Percentiles rank a stretch among this genome's conserved stretches.
These are phyloP conservation scores for Infundibulicybe gibba DNA, from an alignment of 768 basidiomycete genomes.

Conservation along the genomic window DNA sequence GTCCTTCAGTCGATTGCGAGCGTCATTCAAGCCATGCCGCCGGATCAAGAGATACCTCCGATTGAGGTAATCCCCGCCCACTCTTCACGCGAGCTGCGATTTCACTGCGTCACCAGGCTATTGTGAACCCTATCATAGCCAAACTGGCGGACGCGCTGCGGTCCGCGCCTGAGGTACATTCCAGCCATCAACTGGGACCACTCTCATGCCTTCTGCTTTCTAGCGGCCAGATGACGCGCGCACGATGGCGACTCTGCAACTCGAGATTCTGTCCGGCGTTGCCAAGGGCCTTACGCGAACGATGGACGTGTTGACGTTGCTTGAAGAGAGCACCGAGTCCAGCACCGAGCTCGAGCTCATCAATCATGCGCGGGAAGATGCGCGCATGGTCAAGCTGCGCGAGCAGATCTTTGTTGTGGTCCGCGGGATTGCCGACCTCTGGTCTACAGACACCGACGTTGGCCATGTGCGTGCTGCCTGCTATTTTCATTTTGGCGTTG, in stretches of 20 bases:
- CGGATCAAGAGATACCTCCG: constrained; percentile 72
- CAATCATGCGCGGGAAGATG: constrained; percentile 59
- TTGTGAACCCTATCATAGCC: constrained; percentile 71
- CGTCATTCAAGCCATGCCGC: constrained; percentile 87
- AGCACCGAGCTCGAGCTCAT: constrained; percentile 51
- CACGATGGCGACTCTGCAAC: constrained; percentile 58
- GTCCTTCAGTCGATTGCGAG: constrained; percentile 91
- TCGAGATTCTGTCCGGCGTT: constrained; percentile 80
- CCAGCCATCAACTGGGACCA: background rate
- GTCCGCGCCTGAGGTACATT: constrained; percentile 44
- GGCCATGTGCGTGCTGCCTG: constrained; percentile 56
- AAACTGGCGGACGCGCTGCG: constrained; percentile 63
- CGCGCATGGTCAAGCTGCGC: constrained; percentile 58
- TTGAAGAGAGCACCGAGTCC: constrained; percentile 50
- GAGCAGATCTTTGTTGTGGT: constrained; percentile 63
- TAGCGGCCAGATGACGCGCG: constrained; percentile 77
- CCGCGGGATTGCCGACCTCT: constrained; percentile 60
- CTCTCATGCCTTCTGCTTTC: background rate
- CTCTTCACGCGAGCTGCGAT: background rate
- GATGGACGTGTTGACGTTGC: constrained; percentile 60
- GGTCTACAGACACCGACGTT: constrained; percentile 77
- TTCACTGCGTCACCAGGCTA: constrained; percentile 40
- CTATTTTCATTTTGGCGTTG: constrained; percentile 1
- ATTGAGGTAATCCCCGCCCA: constrained; percentile 48
- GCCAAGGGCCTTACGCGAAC: constrained; percentile 84